phyloP scores from a whole-genome alignment of 208 protist species.

The Leishmania lainsoni region DNA sequence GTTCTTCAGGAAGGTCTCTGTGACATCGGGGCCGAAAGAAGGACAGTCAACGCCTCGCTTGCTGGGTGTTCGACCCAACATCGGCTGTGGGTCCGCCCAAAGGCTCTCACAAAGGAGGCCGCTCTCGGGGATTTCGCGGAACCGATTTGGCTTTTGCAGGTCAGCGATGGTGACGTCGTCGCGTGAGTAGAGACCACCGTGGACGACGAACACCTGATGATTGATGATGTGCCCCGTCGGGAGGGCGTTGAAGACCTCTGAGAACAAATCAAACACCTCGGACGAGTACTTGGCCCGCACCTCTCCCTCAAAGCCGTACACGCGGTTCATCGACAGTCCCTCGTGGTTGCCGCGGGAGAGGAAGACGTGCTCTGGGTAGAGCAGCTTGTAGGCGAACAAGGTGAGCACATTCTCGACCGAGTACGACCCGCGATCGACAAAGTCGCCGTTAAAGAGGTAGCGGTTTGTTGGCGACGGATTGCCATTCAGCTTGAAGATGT shows the following conservation, averaged over 20 bases:
- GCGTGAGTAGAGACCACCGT: slow-evolving; percentile 96
- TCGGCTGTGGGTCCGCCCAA: slow-evolving; percentile 96
- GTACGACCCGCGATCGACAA: slow-evolving; percentile 97
- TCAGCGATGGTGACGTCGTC: slow-evolving; percentile 97
- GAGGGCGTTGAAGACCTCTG: slow-evolving; percentile 95
- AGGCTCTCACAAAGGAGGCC: slow-evolving; percentile 97
- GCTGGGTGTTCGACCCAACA: slow-evolving; percentile 89
- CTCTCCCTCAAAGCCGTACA: slow-evolving; percentile 99
- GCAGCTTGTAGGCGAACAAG: slow-evolving; percentile 96
- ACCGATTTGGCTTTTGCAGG: slow-evolving; percentile 95
- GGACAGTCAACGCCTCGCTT: slow-evolving; percentile 96
- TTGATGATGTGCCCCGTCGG: slow-evolving; percentile 95
- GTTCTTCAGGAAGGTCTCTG: slow-evolving; percentile 91
- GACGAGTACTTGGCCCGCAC: slow-evolving; percentile 95
- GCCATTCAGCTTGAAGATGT: slow-evolving; percentile 96
- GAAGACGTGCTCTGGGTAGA: slow-evolving; percentile 96
- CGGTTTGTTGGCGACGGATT: slow-evolving; percentile 87
- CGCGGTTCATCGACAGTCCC: slow-evolving; percentile 94
- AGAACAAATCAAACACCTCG: slow-evolving; percentile 94
- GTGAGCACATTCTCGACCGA: slow-evolving; percentile 96
- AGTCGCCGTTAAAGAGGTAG: slow-evolving; percentile 97
- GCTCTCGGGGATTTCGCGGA: slow-evolving; percentile 94
- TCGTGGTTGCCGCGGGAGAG: slow-evolving; percentile 98
- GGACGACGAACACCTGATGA: slow-evolving; percentile 94
- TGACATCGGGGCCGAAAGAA: slow-evolving; percentile 98